Base-by-base conservation (phyloP, 305 asterid species). In the Striga hermonthica region DNA sequence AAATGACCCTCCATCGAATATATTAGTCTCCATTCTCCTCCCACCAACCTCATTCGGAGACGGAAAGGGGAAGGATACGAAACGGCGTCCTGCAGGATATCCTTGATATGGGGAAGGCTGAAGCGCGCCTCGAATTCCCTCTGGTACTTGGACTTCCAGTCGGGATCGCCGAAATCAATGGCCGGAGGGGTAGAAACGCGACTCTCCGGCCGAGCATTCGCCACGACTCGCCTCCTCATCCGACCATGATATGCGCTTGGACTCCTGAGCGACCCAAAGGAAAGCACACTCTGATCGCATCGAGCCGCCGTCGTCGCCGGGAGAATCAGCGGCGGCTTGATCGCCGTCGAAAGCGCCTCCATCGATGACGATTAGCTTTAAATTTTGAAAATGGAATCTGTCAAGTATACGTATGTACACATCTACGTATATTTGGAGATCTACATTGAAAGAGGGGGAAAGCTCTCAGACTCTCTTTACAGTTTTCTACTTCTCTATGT, bases 21-120 rank as follows among this genome's bases (percentile, higher is more conserved):
- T 16, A 13, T 13, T 5, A 50, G 16, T 57, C 60, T 64, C 45
- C 5, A 53, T 9, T 65, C 63, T 55, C 28, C 12, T 9, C 58
- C 12, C 7, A 65, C 65, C 9, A 58, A 88, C 96, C 96, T 84
- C 96, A 86, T 88, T 59, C 71, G 78, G 57, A 84, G 94, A 66
- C 94, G 80, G 69, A 88, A 88, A 54, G 96, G 83, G 38, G 96
- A 88, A 39, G 95, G 96, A 60, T 79, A 82, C 6, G 84, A 76
- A 74, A 75, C 81, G 54, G 90, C 77, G 60, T 84, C 88, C 14
- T 76, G 72, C 37, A 81, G 68, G 15, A 72, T 76, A 76, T 86
- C 88, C 1, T 85, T 80, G 53, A 88, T 16, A 62, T 84, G 96
- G 43, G 91, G 96, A 73, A 86, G 78, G 9, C 71, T 73, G 77